Evolutionary conservation across 148 eudicot species (phyloP).

Genomic region (Oxyria digyna): DNA sequence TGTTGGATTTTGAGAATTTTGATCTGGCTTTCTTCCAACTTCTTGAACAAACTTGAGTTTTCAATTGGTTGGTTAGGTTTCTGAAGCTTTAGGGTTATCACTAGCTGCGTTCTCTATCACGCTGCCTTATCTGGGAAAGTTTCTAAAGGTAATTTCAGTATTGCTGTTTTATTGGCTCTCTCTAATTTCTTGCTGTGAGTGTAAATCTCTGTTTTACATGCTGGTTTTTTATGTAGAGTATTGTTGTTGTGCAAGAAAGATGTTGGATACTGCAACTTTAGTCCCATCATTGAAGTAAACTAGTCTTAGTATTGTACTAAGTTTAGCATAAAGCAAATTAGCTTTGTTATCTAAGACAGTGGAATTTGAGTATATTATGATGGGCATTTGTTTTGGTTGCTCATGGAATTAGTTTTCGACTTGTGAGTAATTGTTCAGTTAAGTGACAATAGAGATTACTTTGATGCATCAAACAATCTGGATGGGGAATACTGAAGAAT

Average conservation of each 20-base stretch:
- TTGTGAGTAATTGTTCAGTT: not conserved
- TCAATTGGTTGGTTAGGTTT: constrained; percentile 28
- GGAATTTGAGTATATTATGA: not conserved
- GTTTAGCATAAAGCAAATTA: not conserved
- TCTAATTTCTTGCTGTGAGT: not conserved
- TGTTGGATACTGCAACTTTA: not conserved
- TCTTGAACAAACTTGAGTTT: not conserved
- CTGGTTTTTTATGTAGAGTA: not conserved
- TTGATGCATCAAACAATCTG: not conserved
- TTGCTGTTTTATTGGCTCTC: not conserved
- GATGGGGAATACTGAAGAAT: not conserved
- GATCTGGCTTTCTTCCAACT: not conserved
- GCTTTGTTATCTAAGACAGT: not conserved
- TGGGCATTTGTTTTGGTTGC: not conserved
- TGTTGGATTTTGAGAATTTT: not conserved
- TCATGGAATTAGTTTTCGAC: not conserved
- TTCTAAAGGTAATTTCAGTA: constrained; percentile 37
- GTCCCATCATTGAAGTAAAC: not conserved
- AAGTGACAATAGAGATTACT: not conserved
- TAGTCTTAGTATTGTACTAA: not conserved
- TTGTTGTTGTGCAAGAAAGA: not conserved
- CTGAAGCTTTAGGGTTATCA: constrained; percentile 85
- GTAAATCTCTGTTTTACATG: not conserved
- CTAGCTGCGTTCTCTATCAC: constrained; percentile 65
- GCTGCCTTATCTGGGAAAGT: constrained; percentile 60